Conservation (phyloP, 139 green algal genomes). For the Pleodorina starrii region DNA sequence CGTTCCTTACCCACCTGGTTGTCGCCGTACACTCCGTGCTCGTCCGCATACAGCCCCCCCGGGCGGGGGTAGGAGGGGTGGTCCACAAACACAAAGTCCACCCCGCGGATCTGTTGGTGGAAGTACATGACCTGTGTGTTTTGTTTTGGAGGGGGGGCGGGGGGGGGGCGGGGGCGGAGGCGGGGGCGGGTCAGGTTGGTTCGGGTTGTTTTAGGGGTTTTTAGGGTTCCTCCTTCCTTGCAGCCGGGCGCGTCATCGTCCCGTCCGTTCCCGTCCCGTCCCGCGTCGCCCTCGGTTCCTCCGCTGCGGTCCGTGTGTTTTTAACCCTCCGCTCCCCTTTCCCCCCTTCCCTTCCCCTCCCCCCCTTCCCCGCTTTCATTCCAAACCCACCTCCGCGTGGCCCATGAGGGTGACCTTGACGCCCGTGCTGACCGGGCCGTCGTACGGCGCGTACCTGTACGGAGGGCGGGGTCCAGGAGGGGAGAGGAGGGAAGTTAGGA, state of each 20-base stretch:
- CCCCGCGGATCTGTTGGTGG: slow-evolving; percentile 67
- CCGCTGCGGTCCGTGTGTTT: no score
- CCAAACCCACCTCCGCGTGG: slow-evolving; percentile 20
- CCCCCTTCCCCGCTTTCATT: no score
- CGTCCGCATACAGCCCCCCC: slow-evolving; percentile 84
- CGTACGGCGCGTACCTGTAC: slow-evolving; percentile 31
- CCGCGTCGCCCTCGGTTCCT: no score
- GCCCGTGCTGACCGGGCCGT: slow-evolving; percentile 6
- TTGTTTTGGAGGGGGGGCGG: no score
- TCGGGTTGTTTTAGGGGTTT: no score
- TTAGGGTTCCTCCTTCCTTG: no score
- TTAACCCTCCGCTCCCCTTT: no score
- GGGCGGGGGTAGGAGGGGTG: slow-evolving; percentile 77
- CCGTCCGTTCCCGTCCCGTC: no score
- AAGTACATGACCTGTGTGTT: slow-evolving; percentile 60
- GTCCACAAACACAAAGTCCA: slow-evolving; percentile 92
- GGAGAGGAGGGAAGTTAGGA: no score
- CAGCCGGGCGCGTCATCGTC: no score
- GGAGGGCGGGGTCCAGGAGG: not conserved
- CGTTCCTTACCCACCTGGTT: slow-evolving; percentile 85
- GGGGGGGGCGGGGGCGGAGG: no score
- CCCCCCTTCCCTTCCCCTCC: not conserved
- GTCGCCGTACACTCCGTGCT: slow-evolving; percentile 83
- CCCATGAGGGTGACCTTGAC: not conserved
- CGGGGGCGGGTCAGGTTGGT: no score